phyloP scores from a whole-genome alignment of 805 yeast genomes.

The Pichia californica region DNA sequence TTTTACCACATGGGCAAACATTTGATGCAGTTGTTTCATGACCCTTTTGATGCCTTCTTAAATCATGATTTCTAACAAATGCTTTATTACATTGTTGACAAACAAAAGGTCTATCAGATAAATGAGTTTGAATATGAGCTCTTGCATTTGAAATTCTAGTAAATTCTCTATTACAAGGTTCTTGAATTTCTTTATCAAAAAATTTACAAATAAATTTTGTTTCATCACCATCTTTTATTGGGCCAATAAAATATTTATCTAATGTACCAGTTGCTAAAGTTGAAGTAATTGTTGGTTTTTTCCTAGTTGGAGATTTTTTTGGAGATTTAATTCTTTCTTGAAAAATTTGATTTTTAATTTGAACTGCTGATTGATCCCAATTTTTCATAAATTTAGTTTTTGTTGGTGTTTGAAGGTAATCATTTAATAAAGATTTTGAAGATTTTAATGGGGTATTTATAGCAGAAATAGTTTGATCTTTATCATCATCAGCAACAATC shows the following conservation, averaged over 20 bases:
- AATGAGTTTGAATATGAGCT: conserved; percentile 94
- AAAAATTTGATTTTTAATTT: conserved; percentile 25
- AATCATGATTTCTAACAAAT: conserved; percentile 93
- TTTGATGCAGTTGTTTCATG: conserved; percentile 71
- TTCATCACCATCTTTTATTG: conserved; percentile 65
- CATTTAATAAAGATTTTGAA: conserved; percentile 15
- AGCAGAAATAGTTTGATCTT: conserved; percentile 12
- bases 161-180: conserved; percentile 76
- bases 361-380: conserved; percentile 28
- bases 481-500: conserved; percentile 7
- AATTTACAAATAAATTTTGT: conserved; percentile 70
- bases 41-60: conserved; percentile 81
- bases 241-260: conserved; percentile 77
- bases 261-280: conserved; percentile 85
- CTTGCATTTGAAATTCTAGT: conserved; percentile 86
- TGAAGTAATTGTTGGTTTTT: conserved; percentile 49
- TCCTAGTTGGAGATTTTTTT: conserved; percentile 40
- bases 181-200: conserved; percentile 20
- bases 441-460: conserved; percentile 24
- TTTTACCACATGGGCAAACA: conserved; percentile 89
- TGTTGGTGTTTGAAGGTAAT: conserved; percentile 25
- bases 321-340: conserved; percentile 30
- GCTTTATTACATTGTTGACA: conserved; percentile 75
- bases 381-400: conserved; percentile 25
- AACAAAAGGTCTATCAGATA: conserved; percentile 86